Base-by-base conservation (phyloP, 2,329 filamentous ascomycete species). In the Thelonectria discophora region DNA sequence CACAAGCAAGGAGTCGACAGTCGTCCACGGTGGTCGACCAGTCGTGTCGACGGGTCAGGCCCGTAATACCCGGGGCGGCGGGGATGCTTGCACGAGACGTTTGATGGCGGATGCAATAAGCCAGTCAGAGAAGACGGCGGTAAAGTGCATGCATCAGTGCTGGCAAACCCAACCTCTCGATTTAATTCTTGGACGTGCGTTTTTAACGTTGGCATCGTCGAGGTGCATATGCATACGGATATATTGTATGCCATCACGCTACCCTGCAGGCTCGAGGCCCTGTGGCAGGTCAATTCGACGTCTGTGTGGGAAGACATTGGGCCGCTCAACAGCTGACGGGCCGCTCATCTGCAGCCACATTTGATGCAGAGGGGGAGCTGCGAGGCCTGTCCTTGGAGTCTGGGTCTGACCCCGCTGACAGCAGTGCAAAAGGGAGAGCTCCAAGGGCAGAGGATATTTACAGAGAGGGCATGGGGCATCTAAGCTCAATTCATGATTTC, bases 311-410 rank as follows among this genome's bases (percentile, higher is more conserved):
- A 17, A 42, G 15, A 42, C 39, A 42, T 20, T 21, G 20, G 18
- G 9, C 42, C 11, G 42, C 34, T 32, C 20, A 55, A 45, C 32
- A 39, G 32, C 45, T 49, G 45, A 55, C 34, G 43, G 43, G 34
- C 53, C 45, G 20, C 27, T 46, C 53, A 50, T 24, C 58, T 43
- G 46, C 51, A 51, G 30, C 51, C 30, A 55, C 51, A 51, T 30
- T 30, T 48, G 17, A 27, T 46, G 39, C 39, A 21, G 5, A 12
- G 10, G 21, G 12, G 20, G 10, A 17, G 18, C 46, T 47, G 46
- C 32, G 32, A 55, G 51, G 27, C 20, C 17, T 43, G n/a, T 39
- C 32, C 11, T 32, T 37, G 37, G 37, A 17, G 20, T 20, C 21
- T 13, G 27, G 45, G 34, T n/a, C 37, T 20, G 24, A 32, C 58